Evolutionary conservation across 1,139 yeast species (phyloP).

Genomic region (Lodderomyces beijingensis): DNA sequence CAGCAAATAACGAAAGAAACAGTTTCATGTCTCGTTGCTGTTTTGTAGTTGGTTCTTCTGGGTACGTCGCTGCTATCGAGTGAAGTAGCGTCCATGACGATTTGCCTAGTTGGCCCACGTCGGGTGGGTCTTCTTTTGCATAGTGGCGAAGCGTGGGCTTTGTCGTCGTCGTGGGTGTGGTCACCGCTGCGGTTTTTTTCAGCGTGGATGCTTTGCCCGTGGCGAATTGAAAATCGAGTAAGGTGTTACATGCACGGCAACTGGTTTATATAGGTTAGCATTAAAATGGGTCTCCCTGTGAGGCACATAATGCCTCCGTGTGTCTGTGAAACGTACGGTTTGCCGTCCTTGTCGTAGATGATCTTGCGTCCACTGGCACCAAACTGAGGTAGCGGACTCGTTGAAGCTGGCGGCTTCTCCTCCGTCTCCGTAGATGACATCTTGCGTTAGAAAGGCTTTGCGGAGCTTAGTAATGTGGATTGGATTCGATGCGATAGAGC

Average conservation of each 20-base stretch:
- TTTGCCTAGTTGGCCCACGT: conserved; percentile 73
- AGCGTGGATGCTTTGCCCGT: conserved; percentile 23
- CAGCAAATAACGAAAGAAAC: conserved; percentile 68
- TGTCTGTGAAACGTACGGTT: conserved; percentile 55
- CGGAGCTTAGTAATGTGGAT: too few relatives aligned
- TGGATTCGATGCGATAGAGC: not conserved
- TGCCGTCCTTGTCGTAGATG: conserved; percentile 80
- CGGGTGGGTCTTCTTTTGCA: conserved; percentile 73
- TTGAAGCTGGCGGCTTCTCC: too few relatives aligned
- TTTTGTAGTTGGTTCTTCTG: conserved; percentile 55
- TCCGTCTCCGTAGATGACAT: conserved; percentile 2
- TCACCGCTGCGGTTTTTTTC: conserved; percentile 8
- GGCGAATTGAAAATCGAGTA: conserved; percentile 71
- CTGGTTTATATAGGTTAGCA: conserved; percentile 21
- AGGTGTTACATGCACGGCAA: conserved; percentile 80
- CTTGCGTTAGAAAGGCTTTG: too few relatives aligned
- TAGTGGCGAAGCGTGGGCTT: conserved; percentile 12
- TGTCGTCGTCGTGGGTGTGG: conserved; percentile 12
- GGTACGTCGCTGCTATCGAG: conserved; percentile 86
- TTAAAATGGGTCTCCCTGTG: not conserved
- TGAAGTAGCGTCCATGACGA: conserved; percentile 94
- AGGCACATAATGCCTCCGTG: not conserved
- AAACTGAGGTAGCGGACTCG: conserved; percentile 29
- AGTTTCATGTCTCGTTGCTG: conserved; percentile 70
- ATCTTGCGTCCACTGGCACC: conserved; percentile 68